These are phyloP conservation scores for Mycotypha africana DNA, from an alignment of 371 early-diverging fungal species.

Conservation along the genomic window DNA sequence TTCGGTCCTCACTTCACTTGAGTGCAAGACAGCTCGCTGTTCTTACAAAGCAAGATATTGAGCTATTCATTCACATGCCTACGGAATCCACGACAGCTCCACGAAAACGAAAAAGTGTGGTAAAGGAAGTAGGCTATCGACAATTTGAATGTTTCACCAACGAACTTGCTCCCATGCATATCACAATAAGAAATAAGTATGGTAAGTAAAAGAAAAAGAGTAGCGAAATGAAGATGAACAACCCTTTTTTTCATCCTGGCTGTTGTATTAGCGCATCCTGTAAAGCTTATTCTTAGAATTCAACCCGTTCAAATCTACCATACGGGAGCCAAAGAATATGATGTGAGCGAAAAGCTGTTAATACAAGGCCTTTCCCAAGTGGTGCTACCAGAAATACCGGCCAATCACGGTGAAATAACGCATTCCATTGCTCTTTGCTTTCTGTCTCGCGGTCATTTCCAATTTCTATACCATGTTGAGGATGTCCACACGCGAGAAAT, in stretches of 20 bases:
- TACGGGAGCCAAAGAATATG: slow-evolving; percentile 56
- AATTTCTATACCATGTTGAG: slow-evolving; percentile 62
- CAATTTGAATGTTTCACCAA: slow-evolving; percentile 47
- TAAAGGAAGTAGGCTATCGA: slow-evolving; percentile 21
- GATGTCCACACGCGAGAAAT: slow-evolving; percentile 54
- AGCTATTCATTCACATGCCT: slow-evolving; percentile 46
- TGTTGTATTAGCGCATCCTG: slow-evolving; percentile 39
- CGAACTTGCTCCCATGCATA: slow-evolving; percentile 44
- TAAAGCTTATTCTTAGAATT: slow-evolving; percentile 52
- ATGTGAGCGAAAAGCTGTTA: slow-evolving; percentile 46
- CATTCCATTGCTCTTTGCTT: slow-evolving; percentile 51
- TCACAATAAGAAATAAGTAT: slow-evolving; percentile 46
- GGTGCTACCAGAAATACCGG: slow-evolving; percentile 46
- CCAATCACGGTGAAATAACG: slow-evolving; percentile 2
- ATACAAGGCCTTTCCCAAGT: slow-evolving; percentile 57
- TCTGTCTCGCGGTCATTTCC: slow-evolving; percentile 56
- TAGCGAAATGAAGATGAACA: too few species aligned
- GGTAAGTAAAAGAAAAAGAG: too few species aligned
- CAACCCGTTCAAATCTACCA: slow-evolving; percentile 62
- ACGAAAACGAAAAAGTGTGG: too few species aligned
- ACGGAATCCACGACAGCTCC: too few species aligned
- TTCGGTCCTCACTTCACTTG: slow-evolving; percentile 47
- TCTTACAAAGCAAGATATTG: slow-evolving; percentile 55
- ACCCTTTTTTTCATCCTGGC: too few species aligned
- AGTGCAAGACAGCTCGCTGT: slow-evolving; percentile 46